Evolutionary conservation across 768 basidiomycete species (phyloP).

Genomic region (Boletus subparvulus): DNA sequence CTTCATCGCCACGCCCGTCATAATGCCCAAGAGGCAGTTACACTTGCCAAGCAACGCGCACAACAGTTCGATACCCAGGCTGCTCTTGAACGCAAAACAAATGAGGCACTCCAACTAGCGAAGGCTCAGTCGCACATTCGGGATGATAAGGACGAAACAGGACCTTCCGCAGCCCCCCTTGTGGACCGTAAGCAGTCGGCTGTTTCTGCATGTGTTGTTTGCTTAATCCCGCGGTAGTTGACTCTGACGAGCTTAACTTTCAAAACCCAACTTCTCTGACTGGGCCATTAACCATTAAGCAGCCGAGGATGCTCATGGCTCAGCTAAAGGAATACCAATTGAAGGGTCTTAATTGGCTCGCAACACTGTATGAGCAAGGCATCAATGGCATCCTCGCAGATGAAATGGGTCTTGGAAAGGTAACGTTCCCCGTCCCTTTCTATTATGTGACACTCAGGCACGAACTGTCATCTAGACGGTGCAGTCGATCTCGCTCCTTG

Average conservation of each 20-base stretch:
- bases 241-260: constrained; percentile 98
- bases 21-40: constrained; percentile 88
- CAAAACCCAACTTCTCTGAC: constrained; percentile 93
- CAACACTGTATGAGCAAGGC: constrained; percentile 96
- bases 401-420: constrained; percentile 96
- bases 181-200: constrained; percentile 62
- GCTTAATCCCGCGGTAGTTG: constrained; percentile 50
- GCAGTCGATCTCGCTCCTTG: constrained; percentile 94
- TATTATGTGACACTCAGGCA: background rate
- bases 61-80: constrained; percentile 82
- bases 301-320: constrained; percentile 95
- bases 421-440: constrained; percentile 23
- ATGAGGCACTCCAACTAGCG: constrained; percentile 70
- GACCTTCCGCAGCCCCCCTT: constrained; percentile 44
- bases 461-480: constrained; percentile 62
- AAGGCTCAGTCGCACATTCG: constrained; percentile 49
- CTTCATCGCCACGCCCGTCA: constrained; percentile 79
- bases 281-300: constrained; percentile 80
- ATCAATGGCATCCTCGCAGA: constrained; percentile 99
- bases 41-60: constrained; percentile 74
- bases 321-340: constrained; percentile 98
- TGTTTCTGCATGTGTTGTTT: background rate
- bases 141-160: constrained; percentile 42
- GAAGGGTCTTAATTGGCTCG: constrained; percentile 97
- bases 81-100: constrained; percentile 78